Percentiles rank a stretch among this genome's conserved stretches.
Evolutionary conservation across 164 flowering plant species (phyloP).

Genomic region (Liquidambar formosana): DNA sequence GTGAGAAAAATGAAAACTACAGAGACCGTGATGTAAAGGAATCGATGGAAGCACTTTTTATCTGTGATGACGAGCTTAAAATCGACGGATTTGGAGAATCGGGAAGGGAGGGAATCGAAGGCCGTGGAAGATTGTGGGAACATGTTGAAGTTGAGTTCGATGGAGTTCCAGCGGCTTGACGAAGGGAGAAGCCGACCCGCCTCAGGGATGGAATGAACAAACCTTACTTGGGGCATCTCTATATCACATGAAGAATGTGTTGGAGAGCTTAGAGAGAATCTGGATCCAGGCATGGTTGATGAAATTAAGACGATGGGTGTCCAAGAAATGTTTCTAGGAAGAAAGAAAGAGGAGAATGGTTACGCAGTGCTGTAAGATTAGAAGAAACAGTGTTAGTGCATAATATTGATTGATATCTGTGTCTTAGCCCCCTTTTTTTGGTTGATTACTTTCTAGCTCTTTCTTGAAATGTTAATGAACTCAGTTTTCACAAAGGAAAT

Average conservation of each 20-base stretch:
- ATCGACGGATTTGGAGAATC: constrained; percentile 44
- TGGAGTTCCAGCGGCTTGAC: constrained; percentile 53
- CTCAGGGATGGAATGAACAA: constrained; percentile 34
- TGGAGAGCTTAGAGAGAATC: no score
- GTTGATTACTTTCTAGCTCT: no score
- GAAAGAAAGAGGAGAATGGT: no score
- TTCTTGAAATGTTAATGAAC: no score
- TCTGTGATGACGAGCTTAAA: constrained; percentile 42
- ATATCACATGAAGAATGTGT: not conserved
- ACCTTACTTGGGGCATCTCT: constrained; percentile 11
- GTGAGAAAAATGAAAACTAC: constrained; percentile 21
- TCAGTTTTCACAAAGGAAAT: no score
- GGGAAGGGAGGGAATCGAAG: constrained; percentile 31
- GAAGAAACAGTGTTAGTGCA: no score
- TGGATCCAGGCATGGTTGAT: constrained; percentile 7
- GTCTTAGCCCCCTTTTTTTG: no score
- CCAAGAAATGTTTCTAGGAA: no score
- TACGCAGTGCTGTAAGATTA: no score
- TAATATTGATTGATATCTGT: no score
- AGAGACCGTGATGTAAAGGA: constrained; percentile 21
- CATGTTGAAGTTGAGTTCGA: constrained; percentile 31
- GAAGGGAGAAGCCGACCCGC: constrained; percentile 56
- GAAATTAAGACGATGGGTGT: not conserved
- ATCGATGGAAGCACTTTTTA: constrained; percentile 35
- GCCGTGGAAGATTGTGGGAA: constrained; percentile 18